Evolutionary conservation across 495 filamentous ascomycete species (phyloP), one percentile per base, ranked within the genome.

Genomic region (Tuber microsphaerosporum): DNA sequence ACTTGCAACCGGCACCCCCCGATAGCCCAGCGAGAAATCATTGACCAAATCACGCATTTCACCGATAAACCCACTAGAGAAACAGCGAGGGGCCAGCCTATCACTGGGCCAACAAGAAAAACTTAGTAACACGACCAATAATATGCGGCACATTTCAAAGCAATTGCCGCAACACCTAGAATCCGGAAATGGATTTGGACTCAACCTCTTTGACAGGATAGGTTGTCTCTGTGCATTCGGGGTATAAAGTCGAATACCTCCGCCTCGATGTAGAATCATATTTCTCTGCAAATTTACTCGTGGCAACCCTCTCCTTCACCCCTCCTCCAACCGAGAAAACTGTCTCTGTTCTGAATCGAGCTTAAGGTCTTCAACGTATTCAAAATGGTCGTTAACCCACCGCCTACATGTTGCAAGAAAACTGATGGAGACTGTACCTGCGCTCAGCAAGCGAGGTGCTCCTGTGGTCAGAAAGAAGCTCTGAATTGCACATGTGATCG

Each of bases 401-500:
- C 78, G 43, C 69, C 79, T 43, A 81, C 79, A 43, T 81, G 79
- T 74, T 81, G 79, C 48, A 80, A 80, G 31, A 75, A 73, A 41
- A 44, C 75, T 17, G 78, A 46, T 12, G 72, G 70, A 6, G 71
- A 77, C 20, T 81, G 79, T 37, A 81, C 75, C 46, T 81, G 79
- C 70, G 85, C 86, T 76, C 82, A 86, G 75, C 86, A 89, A 81
- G 88, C 88, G 3, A 91, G 86, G 73, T 97, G 94, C 89, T 94
- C 93, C 22, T 98, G 94, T 82, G 94, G 94, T 79, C 88, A 94
- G 86, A 88, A 94, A 81, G 88, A 89, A 12, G 94, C 94, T 68
- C 89, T 97, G 74, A 87, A 92, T 82, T 98, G 94, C 87, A 90
- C 86, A 74, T 98, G 94, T 86, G 90, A 89, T 83, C 93, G 92